Base-by-base conservation (phyloP, 768 basidiomycete genomes). In the Termitomyces sp. region DNA sequence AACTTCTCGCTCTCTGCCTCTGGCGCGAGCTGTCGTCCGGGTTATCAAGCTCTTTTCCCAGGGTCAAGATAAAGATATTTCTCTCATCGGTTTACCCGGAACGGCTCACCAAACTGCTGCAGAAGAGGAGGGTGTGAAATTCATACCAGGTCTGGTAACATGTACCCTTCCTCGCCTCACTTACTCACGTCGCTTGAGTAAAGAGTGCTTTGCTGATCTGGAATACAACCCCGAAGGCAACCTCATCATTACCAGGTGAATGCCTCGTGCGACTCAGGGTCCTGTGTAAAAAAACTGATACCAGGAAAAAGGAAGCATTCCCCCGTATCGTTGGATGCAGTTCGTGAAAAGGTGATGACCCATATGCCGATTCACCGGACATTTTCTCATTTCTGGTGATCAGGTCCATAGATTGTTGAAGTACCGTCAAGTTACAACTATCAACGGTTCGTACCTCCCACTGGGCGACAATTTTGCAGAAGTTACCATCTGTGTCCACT, bases 131-230 rank as follows among this genome's bases (percentile, higher is more conserved):
- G 81, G 79, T 0, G 80, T 87, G 13, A 73, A 70, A 22, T 88
- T 88, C 68, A 83, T 88, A 22, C 80, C 86, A 8, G 86, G 84
- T 81, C 48, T 28, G 50, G 66, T 64, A 57, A 5, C 50, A 0
- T 22, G 31, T 16, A 46, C 3, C 8, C 13, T 50, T 8, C 5
- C 28, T 45, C 9, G 26, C 44, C 41, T 5, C 51, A 8, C 7
- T 48, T 1, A 20, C 41, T 56, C 37, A 58, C 31, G 7, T 29
- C 3, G 24, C 28, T 12, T 41, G 34, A 1, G 16, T n/a, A n/a
- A 55, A 84, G 85, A 86, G 59, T 86, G 83, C 81, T 87, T 85
- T 63, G 84, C 82, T 2, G 86, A 90, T 64, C 68, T 87, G 29
- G 82, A 85, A 20, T 87, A 88, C 61, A 76, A 69, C 51, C 64